phyloP scores from a whole-genome alignment of 169 alveolate genomes.

The Plasmodium malariae region DNA sequence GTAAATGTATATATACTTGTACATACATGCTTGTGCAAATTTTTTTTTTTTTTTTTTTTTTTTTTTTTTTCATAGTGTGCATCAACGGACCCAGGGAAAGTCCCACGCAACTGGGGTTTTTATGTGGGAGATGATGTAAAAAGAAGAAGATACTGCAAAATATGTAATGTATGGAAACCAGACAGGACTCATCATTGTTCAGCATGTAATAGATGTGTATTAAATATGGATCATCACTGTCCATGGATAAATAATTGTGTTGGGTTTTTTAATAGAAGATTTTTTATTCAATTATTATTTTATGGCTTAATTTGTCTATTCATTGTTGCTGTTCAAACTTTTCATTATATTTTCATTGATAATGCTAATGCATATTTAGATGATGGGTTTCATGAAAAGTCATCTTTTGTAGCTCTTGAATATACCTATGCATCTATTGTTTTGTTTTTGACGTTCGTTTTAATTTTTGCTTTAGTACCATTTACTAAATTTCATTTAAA shows the following conservation, averaged over 20 bases:
- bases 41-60: slow-evolving; percentile 28
- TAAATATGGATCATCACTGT: slow-evolving; percentile 99
- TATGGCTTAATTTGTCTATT: slow-evolving; percentile 87
- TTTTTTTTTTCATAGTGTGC: slow-evolving; percentile 83
- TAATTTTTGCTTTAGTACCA: slow-evolving; percentile 88
- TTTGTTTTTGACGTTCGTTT: slow-evolving; percentile 78
- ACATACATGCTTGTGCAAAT: background rate
- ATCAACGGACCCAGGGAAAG: slow-evolving; percentile 96
- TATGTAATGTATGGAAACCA: slow-evolving; percentile 98
- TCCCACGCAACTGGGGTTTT: slow-evolving; percentile 97
- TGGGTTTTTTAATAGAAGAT: slow-evolving; percentile 97
- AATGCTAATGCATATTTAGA: slow-evolving; percentile 62
- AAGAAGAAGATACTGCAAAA: slow-evolving; percentile 96
- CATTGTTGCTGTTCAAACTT: slow-evolving; percentile 72
- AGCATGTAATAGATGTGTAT: slow-evolving; percentile 95
- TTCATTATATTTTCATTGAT: slow-evolving; percentile 63
- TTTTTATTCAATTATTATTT: slow-evolving; percentile 94
- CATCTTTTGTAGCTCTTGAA: slow-evolving; percentile 48
- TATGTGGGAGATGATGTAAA: slow-evolving; percentile 97
- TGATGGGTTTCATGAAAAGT: slow-evolving; percentile 59
- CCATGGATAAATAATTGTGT: slow-evolving; percentile 99
- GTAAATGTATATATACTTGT: background rate
- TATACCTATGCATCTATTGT: slow-evolving; percentile 77
- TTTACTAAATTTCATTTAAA: slow-evolving; percentile 89
- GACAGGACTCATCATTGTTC: slow-evolving; percentile 99